phyloP scores from a whole-genome alignment of 2,329 filamentous ascomycete genomes.

The Colletotrichum paranaense region DNA sequence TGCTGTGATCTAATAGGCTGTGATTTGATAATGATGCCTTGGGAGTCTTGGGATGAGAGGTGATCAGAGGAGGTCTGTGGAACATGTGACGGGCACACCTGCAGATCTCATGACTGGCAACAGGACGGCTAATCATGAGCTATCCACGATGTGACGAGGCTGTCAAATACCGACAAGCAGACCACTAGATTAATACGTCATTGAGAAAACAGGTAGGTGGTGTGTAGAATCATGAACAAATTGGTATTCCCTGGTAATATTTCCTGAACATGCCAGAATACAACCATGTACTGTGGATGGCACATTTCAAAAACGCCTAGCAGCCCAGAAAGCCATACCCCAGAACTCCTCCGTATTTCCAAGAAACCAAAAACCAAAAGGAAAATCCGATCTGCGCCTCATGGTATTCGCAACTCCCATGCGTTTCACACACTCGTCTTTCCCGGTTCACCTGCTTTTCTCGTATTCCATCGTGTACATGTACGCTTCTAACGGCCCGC shows the following conservation, averaged over 20 bases:
- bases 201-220: background rate
- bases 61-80: background rate
- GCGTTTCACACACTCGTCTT: background rate
- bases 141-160: background rate
- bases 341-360: conserved; percentile 2
- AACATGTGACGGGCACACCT: background rate
- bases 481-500: background rate
- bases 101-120: background rate
- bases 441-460: background rate
- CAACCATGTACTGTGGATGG: background rate
- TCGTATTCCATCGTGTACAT: background rate
- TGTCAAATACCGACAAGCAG: too few species aligned
- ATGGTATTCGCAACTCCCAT: background rate
- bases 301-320: conserved; percentile 9
- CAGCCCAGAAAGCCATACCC: background rate
- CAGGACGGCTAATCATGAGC: too few species aligned
- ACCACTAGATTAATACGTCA: too few species aligned
- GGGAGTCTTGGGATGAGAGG: background rate
- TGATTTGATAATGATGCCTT: background rate
- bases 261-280: background rate
- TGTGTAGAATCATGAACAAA: background rate
- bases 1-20: background rate
- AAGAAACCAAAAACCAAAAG: background rate
- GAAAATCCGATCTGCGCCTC: background rate
- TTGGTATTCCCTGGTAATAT: conserved; percentile 23